Conservation (phyloP, 2,329 filamentous ascomycete genomes). For the Nigrospora oryzae region DNA sequence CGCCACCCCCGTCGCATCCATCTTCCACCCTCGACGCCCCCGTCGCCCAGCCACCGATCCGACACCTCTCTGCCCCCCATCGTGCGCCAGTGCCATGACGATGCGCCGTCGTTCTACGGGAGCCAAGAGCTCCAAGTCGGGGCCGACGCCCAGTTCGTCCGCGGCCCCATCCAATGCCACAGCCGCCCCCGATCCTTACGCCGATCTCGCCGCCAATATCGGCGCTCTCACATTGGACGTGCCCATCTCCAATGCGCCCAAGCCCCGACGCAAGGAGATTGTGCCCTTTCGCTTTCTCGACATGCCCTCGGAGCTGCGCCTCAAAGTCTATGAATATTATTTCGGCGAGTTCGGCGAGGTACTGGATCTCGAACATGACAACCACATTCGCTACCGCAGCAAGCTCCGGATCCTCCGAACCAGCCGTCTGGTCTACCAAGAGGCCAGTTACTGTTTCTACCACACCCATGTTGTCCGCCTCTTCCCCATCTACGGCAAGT, state of each 20-base stretch:
- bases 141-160: conserved; percentile 25
- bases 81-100: neutral
- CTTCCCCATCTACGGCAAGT: conserved; percentile 57
- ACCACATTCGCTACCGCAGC: conserved; percentile 53
- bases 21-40: no score
- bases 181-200: conserved; percentile 26
- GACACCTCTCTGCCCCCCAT: neutral
- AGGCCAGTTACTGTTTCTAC: conserved; percentile 61
- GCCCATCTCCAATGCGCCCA: conserved; percentile 9
- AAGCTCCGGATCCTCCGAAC: conserved; percentile 53
- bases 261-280: conserved; percentile 23
- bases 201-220: conserved; percentile 31
- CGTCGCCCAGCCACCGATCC: neutral
- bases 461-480: conserved; percentile 53
- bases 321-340: conserved; percentile 58
- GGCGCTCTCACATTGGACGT: conserved; percentile 33
- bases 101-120: neutral
- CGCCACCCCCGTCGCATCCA: no score
- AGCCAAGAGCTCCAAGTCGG: neutral
- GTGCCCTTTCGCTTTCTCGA: conserved; percentile 56
- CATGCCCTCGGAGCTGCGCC: conserved; percentile 61
- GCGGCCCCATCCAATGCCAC: conserved; percentile 24
- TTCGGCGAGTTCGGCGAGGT: conserved; percentile 46
- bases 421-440: conserved; percentile 50
- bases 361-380: conserved; percentile 59